Percentiles rank a stretch among this genome's conserved stretches.
Evolutionary conservation across 2,329 filamentous ascomycete species (phyloP).

Genomic region (Epicoccum nigrum): DNA sequence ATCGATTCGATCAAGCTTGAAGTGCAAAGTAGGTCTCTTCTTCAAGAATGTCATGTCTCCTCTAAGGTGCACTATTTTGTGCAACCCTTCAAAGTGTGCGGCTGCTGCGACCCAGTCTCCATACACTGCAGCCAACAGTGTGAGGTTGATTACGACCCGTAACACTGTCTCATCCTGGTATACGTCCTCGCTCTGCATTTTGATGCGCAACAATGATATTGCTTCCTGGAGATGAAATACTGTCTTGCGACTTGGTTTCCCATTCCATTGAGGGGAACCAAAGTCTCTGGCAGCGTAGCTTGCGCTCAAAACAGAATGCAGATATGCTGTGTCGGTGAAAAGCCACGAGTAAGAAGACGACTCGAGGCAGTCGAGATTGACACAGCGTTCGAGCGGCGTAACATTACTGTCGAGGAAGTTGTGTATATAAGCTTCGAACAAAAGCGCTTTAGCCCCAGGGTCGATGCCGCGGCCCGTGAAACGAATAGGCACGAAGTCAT

Average conservation of each 20-base stretch:
- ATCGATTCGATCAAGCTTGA: slow-evolving; percentile 28
- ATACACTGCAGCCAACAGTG: slow-evolving; percentile 18
- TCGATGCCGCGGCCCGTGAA: slow-evolving; percentile 11
- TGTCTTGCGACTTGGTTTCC: slow-evolving; percentile 15
- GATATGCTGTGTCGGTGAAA: slow-evolving; percentile 16
- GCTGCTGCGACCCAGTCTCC: slow-evolving; percentile 19
- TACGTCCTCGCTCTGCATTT: slow-evolving; percentile 11
- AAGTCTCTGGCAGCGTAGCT: slow-evolving; percentile 21
- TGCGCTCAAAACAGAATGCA: slow-evolving; percentile 16
- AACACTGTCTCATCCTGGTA: slow-evolving; percentile 18
- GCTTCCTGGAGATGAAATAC: slow-evolving; percentile 17
- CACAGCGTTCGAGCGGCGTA: slow-evolving; percentile 17
- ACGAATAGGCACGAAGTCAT: slow-evolving; percentile 3
- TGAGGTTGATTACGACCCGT: slow-evolving; percentile 21
- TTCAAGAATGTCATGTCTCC: slow-evolving; percentile 13
- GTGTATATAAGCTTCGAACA: slow-evolving; percentile 17
- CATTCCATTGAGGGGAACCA: neutral
- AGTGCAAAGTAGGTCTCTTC: slow-evolving; percentile 18
- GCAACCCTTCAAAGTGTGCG: slow-evolving; percentile 20
- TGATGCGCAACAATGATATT: slow-evolving; percentile 12
- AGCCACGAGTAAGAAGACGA: slow-evolving; percentile 11
- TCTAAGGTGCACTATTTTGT: slow-evolving; percentile 20
- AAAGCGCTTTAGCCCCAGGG: slow-evolving; percentile 2
- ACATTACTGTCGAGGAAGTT: slow-evolving; percentile 7
- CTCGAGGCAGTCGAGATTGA: slow-evolving; percentile 17